Evolutionary conservation across 345 rosid species (phyloP).

Genomic region (Eucalyptus marginata): DNA sequence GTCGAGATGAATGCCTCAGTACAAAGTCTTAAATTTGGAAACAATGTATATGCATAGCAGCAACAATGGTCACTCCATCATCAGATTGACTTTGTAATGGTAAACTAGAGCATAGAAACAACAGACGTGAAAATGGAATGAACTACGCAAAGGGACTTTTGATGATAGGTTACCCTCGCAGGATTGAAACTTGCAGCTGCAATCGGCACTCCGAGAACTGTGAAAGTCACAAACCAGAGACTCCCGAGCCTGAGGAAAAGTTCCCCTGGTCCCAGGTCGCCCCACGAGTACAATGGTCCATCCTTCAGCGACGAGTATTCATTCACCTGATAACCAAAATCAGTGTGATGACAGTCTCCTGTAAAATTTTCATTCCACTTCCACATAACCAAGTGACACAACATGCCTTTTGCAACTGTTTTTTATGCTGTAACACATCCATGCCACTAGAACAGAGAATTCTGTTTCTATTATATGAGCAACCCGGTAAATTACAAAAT

Average conservation of each 20-base stretch:
- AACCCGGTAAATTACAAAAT: not conserved
- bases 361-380: not conserved
- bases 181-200: conserved; percentile 98
- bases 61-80: not conserved
- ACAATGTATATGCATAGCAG: not conserved
- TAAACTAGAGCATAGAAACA: not conserved
- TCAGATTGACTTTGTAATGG: not conserved
- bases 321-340: conserved; percentile 40
- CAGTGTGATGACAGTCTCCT: not conserved
- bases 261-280: conserved; percentile 52
- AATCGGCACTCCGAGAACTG: conserved; percentile 76
- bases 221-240: conserved; percentile 72
- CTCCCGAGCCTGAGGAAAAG: conserved; percentile 83
- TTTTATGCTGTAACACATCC: not conserved
- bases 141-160: not conserved
- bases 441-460: not conserved
- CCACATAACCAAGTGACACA: not conserved
- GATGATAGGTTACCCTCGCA: conserved; percentile 36
- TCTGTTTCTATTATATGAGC: not conserved
- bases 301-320: conserved; percentile 85
- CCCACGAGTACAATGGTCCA: conserved; percentile 81
- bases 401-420: not conserved
- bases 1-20: not conserved
- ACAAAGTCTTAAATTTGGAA: not conserved
- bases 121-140: not conserved